Conservation (phyloP, 2,329 filamentous ascomycete species). For the Colletotrichum scovillei region DNA sequence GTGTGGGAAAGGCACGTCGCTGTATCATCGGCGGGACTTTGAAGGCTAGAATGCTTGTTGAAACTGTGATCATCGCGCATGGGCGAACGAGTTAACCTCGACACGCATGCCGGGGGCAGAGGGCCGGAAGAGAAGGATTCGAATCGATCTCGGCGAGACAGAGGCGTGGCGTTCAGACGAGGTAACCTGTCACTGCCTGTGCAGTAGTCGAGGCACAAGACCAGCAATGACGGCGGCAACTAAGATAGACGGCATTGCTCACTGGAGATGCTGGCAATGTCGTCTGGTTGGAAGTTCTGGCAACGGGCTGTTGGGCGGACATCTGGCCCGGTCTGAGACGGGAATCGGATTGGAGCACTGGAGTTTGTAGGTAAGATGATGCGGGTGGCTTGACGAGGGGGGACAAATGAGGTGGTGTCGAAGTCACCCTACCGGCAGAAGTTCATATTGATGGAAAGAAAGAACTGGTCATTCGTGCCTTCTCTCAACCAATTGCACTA, state of each 20-base stretch:
- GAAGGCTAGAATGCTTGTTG: too few species aligned
- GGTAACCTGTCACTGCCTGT: neutral
- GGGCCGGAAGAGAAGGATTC: neutral
- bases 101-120: neutral
- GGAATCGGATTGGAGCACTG: neutral
- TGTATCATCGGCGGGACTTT: slow-evolving; percentile 17
- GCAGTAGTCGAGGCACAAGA: slow-evolving; percentile 18
- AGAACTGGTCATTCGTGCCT: neutral
- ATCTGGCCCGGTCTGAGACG: neutral
- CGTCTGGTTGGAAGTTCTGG: neutral
- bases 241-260: neutral
- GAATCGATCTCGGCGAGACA: slow-evolving; percentile 9
- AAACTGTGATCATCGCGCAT: neutral
- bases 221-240: slow-evolving; percentile 1
- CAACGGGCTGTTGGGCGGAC: neutral
- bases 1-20: neutral
- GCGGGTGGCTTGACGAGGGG: slow-evolving; percentile 15
- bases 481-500: neutral
- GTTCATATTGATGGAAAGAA: neutral
- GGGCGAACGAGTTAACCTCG: neutral
- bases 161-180: slow-evolving; percentile 1
- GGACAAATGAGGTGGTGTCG: neutral
- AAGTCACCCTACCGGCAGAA: neutral
- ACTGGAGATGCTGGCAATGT: neutral
- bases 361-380: slow-evolving; percentile 14